These are phyloP conservation scores for Fusarium chuoi DNA, from an alignment of 2,329 filamentous ascomycete genomes.

Conservation along the genomic window DNA sequence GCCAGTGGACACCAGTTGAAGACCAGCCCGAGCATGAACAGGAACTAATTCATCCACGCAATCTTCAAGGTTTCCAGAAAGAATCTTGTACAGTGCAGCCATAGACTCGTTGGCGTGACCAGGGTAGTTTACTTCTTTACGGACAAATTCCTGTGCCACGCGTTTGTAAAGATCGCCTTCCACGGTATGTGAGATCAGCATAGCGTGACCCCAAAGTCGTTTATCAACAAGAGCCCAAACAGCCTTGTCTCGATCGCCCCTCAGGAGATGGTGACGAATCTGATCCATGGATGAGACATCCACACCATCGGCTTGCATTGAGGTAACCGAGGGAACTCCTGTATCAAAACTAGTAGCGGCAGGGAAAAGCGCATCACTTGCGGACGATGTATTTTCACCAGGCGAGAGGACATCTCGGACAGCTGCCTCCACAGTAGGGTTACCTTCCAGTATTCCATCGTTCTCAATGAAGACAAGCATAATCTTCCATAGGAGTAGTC, in stretches of 20 bases:
- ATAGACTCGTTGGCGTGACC: slow-evolving; percentile 86
- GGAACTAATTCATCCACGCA: slow-evolving; percentile 96
- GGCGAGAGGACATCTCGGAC: slow-evolving; percentile 80
- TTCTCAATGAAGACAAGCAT: slow-evolving; percentile 84
- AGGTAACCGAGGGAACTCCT: slow-evolving; percentile 43
- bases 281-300: slow-evolving; percentile 76
- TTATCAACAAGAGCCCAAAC: slow-evolving; percentile 95
- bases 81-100: slow-evolving; percentile 90
- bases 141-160: slow-evolving; percentile 93
- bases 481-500: slow-evolving; percentile 87
- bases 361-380: slow-evolving; percentile 42
- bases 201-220: slow-evolving; percentile 94
- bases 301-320: slow-evolving; percentile 70
- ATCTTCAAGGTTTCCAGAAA: slow-evolving; percentile 93
- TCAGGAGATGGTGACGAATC: slow-evolving; percentile 77
- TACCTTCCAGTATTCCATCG: slow-evolving; percentile 84
- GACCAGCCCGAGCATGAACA: slow-evolving; percentile 87
- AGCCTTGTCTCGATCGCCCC: slow-evolving; percentile 88
- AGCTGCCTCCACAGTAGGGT: slow-evolving; percentile 74
- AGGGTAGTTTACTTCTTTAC: slow-evolving; percentile 88
- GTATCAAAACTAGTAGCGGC: slow-evolving; percentile 39
- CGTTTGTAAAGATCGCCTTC: slow-evolving; percentile 90
- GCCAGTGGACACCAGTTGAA: slow-evolving; percentile 88
- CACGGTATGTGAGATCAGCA: slow-evolving; percentile 83
- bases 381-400: slow-evolving; percentile 46